phyloP scores from a whole-genome alignment of 805 yeast genomes.

The Barnettozyma siamensis region DNA sequence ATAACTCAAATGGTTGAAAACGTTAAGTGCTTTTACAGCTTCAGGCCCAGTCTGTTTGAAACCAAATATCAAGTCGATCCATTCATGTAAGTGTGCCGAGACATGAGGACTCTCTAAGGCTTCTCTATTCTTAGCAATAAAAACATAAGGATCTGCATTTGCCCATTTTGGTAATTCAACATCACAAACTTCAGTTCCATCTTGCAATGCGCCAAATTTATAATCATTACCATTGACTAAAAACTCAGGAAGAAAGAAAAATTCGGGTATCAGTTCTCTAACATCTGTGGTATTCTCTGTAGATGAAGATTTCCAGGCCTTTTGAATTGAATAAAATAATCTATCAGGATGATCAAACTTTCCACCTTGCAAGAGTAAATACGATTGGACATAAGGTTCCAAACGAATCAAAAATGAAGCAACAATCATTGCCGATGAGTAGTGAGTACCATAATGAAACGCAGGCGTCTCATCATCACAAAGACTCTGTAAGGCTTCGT shows the following conservation, averaged over 20 bases:
- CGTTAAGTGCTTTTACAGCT: conserved; percentile 64
- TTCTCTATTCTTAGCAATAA: conserved; percentile 69
- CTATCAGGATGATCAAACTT: conserved; percentile 87
- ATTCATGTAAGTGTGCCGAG: conserved; percentile 64
- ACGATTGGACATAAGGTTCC: conserved; percentile 77
- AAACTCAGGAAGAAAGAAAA: conserved; percentile 77
- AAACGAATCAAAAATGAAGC: conserved; percentile 72
- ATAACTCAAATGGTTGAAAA: conserved; percentile 79
- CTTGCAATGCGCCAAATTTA: conserved; percentile 67
- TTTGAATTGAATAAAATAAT: conserved; percentile 64
- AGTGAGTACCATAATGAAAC: conserved; percentile 90
- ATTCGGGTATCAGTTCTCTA: conserved; percentile 82
- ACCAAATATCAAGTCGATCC: conserved; percentile 88
- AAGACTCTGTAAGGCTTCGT: conserved; percentile 60
- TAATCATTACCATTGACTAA: conserved; percentile 57
- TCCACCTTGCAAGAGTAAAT: conserved; percentile 77
- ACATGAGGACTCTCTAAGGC: conserved; percentile 83
- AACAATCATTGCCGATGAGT: conserved; percentile 91
- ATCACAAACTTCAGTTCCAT: conserved; percentile 47
- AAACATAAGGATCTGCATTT: conserved; percentile 64
- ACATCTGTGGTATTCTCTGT: conserved; percentile 81
- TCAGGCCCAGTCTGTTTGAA: conserved; percentile 67
- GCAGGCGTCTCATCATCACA: conserved; percentile 60
- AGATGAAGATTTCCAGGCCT: conserved; percentile 79
- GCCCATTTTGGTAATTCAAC: conserved; percentile 85